A percentile compares a stretch with the other conserved stretches of the same genome.
Evolutionary conservation across 192 early-diverging fungal genomes (phyloP).

Genomic region (Backusella liffmaniae): DNA sequence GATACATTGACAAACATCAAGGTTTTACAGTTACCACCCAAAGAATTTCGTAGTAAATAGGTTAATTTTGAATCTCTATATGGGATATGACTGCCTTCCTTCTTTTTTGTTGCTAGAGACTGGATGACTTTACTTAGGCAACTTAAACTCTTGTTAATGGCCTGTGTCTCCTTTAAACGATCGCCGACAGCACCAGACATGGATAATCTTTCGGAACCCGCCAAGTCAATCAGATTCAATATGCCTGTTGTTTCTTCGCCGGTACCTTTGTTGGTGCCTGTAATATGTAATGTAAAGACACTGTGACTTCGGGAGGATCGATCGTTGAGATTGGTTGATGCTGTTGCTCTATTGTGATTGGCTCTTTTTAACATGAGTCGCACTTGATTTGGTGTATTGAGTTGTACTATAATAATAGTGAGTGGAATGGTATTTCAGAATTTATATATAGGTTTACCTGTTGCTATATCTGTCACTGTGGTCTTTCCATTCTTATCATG

Average conservation of each 20-base stretch:
- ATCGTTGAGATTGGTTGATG: constrained; percentile 91
- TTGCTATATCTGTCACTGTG: constrained; percentile 72
- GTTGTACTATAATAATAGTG: constrained; percentile 40
- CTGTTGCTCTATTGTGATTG: constrained; percentile 82
- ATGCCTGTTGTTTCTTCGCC: constrained; percentile 71
- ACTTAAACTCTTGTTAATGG: constrained; percentile 95
- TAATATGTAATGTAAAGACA: constrained; percentile 85
- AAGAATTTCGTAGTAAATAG: constrained; percentile 67
- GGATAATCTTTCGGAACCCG: constrained; percentile 88
- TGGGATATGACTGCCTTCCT: constrained; percentile 71
- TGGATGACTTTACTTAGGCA: constrained; percentile 89
- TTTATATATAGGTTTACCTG: constrained; percentile 32
- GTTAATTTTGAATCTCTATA: constrained; percentile 94
- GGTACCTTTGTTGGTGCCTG: constrained; percentile 72
- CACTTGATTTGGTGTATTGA: constrained; percentile 75
- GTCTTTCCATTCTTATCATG: constrained; percentile 78
- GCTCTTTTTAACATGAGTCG: constrained; percentile 72
- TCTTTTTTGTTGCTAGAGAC: constrained; percentile 73
- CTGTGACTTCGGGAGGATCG: constrained; percentile 92
- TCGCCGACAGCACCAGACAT: constrained; percentile 84
- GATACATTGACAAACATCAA: constrained; percentile 98
- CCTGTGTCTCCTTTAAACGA: constrained; percentile 87
- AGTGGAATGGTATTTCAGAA: background rate
- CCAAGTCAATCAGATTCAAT: constrained; percentile 93
- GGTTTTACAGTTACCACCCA: constrained; percentile 94